phyloP scores from a whole-genome alignment of 345 rosid genomes.

The Cardamine chenopodiifolia region DNA sequence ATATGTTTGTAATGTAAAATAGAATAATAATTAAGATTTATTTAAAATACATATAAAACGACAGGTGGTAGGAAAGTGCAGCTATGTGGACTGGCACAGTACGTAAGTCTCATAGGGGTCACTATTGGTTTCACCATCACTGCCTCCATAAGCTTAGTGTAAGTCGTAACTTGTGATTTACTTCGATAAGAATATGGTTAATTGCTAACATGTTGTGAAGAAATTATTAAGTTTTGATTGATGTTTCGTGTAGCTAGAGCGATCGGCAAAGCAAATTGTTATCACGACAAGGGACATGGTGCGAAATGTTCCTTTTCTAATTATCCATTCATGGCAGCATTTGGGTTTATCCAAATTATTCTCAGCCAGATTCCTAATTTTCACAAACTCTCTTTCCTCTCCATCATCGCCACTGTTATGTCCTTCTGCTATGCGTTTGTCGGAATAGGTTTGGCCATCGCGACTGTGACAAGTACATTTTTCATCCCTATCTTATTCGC shows the following conservation, averaged over 20 bases:
- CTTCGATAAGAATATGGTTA: neutral
- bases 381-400: constrained; percentile 84
- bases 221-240: neutral
- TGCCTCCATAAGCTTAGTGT: constrained; percentile 93
- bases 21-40: neutral
- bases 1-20: too few relatives aligned
- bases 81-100: constrained; percentile 83
- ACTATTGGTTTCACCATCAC: constrained; percentile 87
- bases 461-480: constrained; percentile 45
- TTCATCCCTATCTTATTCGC: too few relatives aligned
- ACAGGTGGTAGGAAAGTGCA: constrained; percentile 62
- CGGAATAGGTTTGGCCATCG: constrained; percentile 80
- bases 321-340: constrained; percentile 65
- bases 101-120: constrained; percentile 64
- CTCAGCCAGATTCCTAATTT: constrained; percentile 87
- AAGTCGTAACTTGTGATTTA: constrained; percentile 39
- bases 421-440: constrained; percentile 78
- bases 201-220: neutral
- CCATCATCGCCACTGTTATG: constrained; percentile 82
- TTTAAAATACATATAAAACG: neutral
- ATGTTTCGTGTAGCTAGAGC: constrained; percentile 57
- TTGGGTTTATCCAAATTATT: constrained; percentile 60
- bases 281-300: constrained; percentile 62
- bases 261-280: constrained; percentile 69
- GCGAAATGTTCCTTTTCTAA: constrained; percentile 54